These are phyloP conservation scores for Penicillium sp. DNA, from an alignment of 2,329 filamentous ascomycete species.

Conservation along the genomic window DNA sequence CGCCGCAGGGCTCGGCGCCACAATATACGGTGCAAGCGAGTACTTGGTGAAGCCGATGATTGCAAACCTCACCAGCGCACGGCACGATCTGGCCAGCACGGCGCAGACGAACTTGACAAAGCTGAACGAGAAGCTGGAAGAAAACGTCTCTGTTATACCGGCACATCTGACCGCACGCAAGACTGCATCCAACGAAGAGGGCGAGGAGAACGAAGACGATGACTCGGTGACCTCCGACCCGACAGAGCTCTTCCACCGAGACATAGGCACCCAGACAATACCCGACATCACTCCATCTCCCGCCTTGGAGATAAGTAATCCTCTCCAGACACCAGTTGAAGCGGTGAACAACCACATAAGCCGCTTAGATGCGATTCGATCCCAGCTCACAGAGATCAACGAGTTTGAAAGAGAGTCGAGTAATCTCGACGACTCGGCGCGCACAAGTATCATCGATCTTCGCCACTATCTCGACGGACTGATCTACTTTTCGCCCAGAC, in stretches of 20 bases:
- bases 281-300: conserved; percentile 34
- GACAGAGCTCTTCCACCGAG: conserved; percentile 60
- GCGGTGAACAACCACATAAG: conserved; percentile 39
- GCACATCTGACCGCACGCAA: conserved; percentile 27
- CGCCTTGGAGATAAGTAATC: conserved; percentile 15
- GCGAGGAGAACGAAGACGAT: conserved; percentile 43
- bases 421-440: conserved; percentile 32
- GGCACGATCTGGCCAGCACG: conserved; percentile 55
- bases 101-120: conserved; percentile 50
- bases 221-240: conserved; percentile 54
- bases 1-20: conserved; percentile 52
- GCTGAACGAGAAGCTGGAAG: conserved; percentile 54
- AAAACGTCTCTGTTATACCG: conserved; percentile 52
- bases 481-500: conserved; percentile 36
- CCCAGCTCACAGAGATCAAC: conserved; percentile 49
- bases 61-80: conserved; percentile 49
- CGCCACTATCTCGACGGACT: conserved; percentile 51
- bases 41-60: conserved; percentile 58
- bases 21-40: conserved; percentile 56
- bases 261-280: conserved; percentile 59
- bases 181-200: conserved; percentile 22
- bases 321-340: conserved; percentile 20
- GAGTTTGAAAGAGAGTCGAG: conserved; percentile 37
- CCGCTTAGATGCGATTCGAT: conserved; percentile 49
- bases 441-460: conserved; percentile 41